Evolutionary conservation across 2,329 filamentous ascomycete genomes (phyloP).

Genomic region (Pseudocercospora cruenta): DNA sequence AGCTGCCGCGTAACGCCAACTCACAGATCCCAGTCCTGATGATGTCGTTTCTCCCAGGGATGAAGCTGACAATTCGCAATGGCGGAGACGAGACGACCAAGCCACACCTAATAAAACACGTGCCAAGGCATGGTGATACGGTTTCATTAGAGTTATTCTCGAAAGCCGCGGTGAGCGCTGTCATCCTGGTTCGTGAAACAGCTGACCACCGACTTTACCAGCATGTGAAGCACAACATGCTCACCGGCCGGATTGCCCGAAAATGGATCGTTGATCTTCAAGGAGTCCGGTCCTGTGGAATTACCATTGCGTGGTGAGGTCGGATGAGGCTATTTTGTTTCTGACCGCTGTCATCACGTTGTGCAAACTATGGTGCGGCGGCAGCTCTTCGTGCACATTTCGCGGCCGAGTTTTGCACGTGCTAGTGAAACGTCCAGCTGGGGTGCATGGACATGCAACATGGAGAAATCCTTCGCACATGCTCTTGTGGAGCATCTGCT

Average conservation of each 20-base stretch:
- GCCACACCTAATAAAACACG: background rate
- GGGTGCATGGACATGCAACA: background rate
- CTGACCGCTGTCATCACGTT: background rate
- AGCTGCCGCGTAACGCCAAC: background rate
- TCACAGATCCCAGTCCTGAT: background rate
- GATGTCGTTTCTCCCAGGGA: background rate
- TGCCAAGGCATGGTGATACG: background rate
- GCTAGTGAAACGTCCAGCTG: background rate
- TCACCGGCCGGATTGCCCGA: too few species aligned
- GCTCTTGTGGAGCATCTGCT: background rate
- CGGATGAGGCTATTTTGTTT: background rate
- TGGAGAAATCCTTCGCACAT: background rate
- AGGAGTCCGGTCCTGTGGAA: too few species aligned
- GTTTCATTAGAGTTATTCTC: background rate
- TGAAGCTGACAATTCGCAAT: constrained; percentile 6
- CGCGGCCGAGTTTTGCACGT: background rate
- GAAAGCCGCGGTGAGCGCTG: background rate
- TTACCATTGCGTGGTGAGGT: too few species aligned
- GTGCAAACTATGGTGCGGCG: too few species aligned
- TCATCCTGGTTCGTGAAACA: background rate
- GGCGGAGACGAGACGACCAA: background rate
- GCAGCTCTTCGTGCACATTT: background rate
- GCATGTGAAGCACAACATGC: too few species aligned
- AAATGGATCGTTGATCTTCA: too few species aligned
- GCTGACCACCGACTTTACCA: too few species aligned